Percentiles rank a stretch among this genome's conserved stretches.
Conservation (phyloP, 2,329 filamentous ascomycete genomes). For the Fusarium haematococcum region DNA sequence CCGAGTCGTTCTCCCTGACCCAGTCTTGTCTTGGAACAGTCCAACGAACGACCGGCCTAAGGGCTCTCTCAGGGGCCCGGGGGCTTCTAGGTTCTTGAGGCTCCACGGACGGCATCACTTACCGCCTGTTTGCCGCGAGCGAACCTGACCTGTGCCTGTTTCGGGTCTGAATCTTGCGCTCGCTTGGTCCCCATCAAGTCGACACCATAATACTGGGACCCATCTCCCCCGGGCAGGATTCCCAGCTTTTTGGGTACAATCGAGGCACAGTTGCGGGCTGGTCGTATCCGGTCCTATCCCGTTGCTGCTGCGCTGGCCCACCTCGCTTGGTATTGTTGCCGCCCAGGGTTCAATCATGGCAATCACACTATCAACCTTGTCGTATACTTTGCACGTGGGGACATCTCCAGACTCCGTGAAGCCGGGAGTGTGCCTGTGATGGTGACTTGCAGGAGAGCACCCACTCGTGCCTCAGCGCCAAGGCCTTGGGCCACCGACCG, state of each 20-base stretch:
- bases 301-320: not conserved
- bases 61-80: not conserved
- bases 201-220: not conserved
- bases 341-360: not conserved
- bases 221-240: not conserved
- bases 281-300: not conserved
- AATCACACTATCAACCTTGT: not conserved
- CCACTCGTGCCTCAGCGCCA: constrained; percentile 25
- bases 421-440: constrained; percentile 1
- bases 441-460: constrained; percentile 19
- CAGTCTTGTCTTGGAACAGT: not conserved
- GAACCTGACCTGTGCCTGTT: not conserved
- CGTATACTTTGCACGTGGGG: not conserved
- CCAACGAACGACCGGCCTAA: not conserved
- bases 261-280: not conserved
- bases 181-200: not conserved
- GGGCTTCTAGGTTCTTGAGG: constrained; percentile 2
- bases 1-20: constrained; percentile 2
- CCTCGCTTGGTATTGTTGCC: not conserved
- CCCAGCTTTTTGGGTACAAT: not conserved
- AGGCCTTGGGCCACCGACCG: constrained; percentile 13
- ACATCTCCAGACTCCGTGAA: constrained; percentile 7
- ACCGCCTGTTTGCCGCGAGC: constrained; percentile 2
- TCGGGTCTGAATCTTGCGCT: constrained; percentile 12
- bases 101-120: constrained; percentile 3